Evolutionary conservation across 192 early-diverging fungal species (phyloP).

Genomic region (Podila epicladia): DNA sequence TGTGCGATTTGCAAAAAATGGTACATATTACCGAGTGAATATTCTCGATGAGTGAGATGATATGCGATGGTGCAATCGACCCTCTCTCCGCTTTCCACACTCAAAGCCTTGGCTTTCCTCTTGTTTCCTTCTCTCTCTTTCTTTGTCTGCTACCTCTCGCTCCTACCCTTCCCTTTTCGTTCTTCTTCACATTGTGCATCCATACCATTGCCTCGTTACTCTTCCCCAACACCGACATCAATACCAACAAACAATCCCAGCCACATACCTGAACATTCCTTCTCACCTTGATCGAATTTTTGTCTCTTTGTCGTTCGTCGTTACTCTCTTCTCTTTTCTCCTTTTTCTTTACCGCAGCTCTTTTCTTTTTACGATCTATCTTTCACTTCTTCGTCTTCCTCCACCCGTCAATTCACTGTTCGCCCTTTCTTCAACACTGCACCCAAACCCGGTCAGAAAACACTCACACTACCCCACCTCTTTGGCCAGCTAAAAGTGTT

Average conservation of each 20-base stretch:
- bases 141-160: neutral
- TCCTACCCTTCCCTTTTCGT: neutral
- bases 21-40: too few species aligned
- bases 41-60: too few species aligned
- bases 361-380: neutral
- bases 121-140: neutral
- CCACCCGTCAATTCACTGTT: neutral
- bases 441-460: neutral
- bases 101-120: neutral
- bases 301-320: neutral
- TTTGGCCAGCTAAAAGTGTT: too few species aligned
- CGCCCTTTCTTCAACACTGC: neutral
- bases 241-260: neutral
- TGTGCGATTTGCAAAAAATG: too few species aligned
- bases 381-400: neutral
- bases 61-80: too few species aligned
- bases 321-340: neutral
- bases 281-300: neutral
- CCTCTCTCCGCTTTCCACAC: too few species aligned
- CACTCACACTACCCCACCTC: neutral
- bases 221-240: neutral
- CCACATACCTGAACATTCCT: neutral
- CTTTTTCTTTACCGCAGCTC: neutral
- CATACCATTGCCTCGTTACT: neutral
- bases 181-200: neutral